Base-by-base conservation (phyloP, 208 protist species). In the Herpetomonas samuelpessoai region DNA sequence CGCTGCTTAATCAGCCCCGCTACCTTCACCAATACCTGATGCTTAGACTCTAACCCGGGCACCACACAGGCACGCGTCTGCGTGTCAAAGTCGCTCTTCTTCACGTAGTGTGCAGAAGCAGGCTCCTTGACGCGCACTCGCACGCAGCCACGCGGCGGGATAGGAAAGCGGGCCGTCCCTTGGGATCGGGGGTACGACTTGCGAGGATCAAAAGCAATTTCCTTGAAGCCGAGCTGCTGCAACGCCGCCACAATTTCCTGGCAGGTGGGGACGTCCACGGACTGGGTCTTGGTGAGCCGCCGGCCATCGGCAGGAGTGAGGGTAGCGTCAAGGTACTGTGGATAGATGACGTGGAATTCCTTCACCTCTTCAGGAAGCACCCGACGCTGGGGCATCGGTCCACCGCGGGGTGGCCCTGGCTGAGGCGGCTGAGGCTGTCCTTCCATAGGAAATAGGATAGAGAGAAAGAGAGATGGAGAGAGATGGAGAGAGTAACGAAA, bases 61-160 rank as follows among this genome's bases (percentile, higher is more conserved):
- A 93, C 78, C 9, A 81, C 65, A 25, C 79, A 57, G 35, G 56
- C 72, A 21, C 90, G 83, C 29, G 68, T 88, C 53, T 92, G 79
- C n/a, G 66, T 79, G 70, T 96, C 90, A 52, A 91, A 96, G 31
- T 93, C 86, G 57, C 81, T 91, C 70, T 92, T 93, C 50, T 87
- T 84, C 54, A 93, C 83, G 72, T 92, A 91, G 62, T 96, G 86
- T 61, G 74, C 66, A 39, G 85, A 68, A n/a, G 65, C 26, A 0
- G 90, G 84, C 7, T 62, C 63, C 66, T 93, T 96, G 59, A 96
- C 79, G 24, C 74, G 68, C 22, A 93, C 84, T 71, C 77, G 81
- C 4, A 96, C 58, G 59, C 80, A 81, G 2, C 84, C 90, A 26
- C 82, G 83, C n/a, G 84, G 86, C n/a, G 80, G 75, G 44, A 88